Percentiles rank a stretch among this genome's conserved stretches.
These are phyloP conservation scores for Vaccinium myrtillus DNA, from an alignment of 148 eudicot genomes.

Conservation along the genomic window DNA sequence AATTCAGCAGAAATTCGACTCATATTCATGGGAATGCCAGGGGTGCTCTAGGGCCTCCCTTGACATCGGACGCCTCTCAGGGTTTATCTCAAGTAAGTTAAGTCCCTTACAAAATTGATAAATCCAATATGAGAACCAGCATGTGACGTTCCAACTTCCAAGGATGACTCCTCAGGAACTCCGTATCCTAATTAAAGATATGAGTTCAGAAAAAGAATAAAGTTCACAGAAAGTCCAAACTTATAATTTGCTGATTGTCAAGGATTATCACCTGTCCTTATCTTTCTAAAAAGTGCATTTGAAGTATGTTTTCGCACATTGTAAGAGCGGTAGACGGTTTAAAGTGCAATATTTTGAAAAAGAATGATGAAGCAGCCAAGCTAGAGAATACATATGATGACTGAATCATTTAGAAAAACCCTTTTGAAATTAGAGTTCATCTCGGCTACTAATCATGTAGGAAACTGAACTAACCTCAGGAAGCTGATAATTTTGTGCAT, in stretches of 20 bases:
- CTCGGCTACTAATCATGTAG: neutral
- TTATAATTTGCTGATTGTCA: neutral
- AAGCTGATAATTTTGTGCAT: neutral
- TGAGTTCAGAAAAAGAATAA: neutral
- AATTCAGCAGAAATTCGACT: constrained; percentile 15
- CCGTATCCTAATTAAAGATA: constrained; percentile 52
- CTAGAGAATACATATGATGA: neutral
- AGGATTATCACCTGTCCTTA: neutral
- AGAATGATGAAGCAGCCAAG: neutral
- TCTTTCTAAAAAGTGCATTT: neutral
- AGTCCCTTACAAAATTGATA: constrained; percentile 54
- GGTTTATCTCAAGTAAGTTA: constrained; percentile 66
- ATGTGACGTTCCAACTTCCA: constrained; percentile 53
- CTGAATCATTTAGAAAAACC: neutral
- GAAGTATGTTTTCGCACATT: neutral
- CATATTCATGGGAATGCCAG: constrained; percentile 72
- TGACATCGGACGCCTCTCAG: constrained; percentile 76
- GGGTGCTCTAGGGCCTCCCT: constrained; percentile 82
- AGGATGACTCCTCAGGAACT: constrained; percentile 60
- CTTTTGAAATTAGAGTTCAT: neutral
- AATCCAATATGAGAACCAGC: constrained; percentile 60
- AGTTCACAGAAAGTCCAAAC: neutral
- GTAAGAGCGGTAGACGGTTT: too few species aligned
- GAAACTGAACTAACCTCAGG: neutral
- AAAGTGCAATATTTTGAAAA: neutral